Conservation (phyloP, 2,329 filamentous ascomycete species). For the Monosporascus sp. region DNA sequence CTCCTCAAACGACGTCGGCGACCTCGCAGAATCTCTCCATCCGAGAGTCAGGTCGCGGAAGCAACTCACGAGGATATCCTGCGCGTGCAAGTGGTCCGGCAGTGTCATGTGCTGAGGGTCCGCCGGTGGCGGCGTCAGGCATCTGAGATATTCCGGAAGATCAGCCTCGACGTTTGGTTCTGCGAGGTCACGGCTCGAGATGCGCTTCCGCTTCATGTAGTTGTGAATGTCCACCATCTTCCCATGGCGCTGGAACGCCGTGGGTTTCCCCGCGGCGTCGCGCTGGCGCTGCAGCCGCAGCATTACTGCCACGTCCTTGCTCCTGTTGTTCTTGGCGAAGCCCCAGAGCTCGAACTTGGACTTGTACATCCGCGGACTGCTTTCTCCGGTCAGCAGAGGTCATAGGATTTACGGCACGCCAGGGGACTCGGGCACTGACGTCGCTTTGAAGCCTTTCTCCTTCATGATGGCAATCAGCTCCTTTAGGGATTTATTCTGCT, state of each 20-base stretch:
- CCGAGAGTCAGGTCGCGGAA: constrained; percentile 12
- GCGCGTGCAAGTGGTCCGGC: constrained; percentile 14
- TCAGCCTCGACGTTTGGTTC: constrained; percentile 4
- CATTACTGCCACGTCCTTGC: constrained; percentile 19
- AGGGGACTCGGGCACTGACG: constrained; percentile 9
- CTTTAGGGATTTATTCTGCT: constrained; percentile 14
- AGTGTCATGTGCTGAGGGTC: constrained; percentile 11
- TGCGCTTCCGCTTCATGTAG: constrained; percentile 17
- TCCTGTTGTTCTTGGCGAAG: constrained; percentile 20
- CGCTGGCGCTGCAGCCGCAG: constrained; percentile 15
- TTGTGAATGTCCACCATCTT: constrained; percentile 17
- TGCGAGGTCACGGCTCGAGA: constrained; percentile 10
- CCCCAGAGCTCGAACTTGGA: constrained; percentile 20
- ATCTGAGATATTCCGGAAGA: constrained; percentile 14
- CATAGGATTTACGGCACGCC: neutral
- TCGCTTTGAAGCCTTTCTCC: constrained; percentile 15
- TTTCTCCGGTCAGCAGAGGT: neutral
- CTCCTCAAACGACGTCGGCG: constrained; percentile 7
- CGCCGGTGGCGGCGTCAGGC: constrained; percentile 13
- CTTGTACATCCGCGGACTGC: constrained; percentile 19
- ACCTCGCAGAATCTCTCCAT: constrained; percentile 9
- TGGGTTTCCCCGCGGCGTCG: constrained; percentile 17
- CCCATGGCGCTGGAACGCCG: constrained; percentile 18
- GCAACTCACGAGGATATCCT: constrained; percentile 15
- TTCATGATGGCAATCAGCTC: constrained; percentile 16